Base-by-base conservation (phyloP, 73 alveolate genomes). In the Blepharisma japonicum region DNA sequence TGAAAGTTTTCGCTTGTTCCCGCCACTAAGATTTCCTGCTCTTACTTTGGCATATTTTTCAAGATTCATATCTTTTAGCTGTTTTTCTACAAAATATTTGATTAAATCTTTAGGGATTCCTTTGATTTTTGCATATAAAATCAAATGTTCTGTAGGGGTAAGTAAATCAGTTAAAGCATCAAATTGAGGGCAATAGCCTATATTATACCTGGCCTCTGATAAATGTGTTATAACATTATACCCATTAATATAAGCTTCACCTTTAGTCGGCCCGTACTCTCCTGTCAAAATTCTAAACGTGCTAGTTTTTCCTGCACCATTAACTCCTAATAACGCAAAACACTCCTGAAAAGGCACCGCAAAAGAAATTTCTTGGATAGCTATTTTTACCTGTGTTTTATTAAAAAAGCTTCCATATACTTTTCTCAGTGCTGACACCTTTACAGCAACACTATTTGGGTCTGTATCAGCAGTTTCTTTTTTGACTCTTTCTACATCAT, bases 161-260 rank as follows among this genome's bases (percentile, higher is more conserved):
- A 96, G 80, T 7, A 91, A 89, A 47, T 94, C 98, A 81, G 91
- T 90, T 18, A 96, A 71, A 2, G 98, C 98, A 80, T 96, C 98
- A 83, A 93, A 94, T 81, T 96, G 92, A 70, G 99, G 99, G 83
- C 99, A 96, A 81, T 96, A 96, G 23, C 99, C 99, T 51, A 96
- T 93, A 51, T 88, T 83, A 55, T 89, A 83, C 68, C 98, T 90
- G 6, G 96, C 98, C 80, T 85, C 55, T 32, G 91, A 89, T 67
- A 92, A 87, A 6, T 92, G 86, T 7, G 55, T 77, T 11, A 53
- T 55, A 6, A 96, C 95, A 81, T 95, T 94, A 70, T 77, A 68
- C 11, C 98, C 98, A 61, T 86, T 88, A 67, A 96, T 93, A 49
- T 71, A 90, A 55, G 96, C 92, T 83, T 91, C 89, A 6, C 99